These are phyloP conservation scores for Diaporthe velutina DNA, from an alignment of 2,329 filamentous ascomycete species.

Conservation along the genomic window DNA sequence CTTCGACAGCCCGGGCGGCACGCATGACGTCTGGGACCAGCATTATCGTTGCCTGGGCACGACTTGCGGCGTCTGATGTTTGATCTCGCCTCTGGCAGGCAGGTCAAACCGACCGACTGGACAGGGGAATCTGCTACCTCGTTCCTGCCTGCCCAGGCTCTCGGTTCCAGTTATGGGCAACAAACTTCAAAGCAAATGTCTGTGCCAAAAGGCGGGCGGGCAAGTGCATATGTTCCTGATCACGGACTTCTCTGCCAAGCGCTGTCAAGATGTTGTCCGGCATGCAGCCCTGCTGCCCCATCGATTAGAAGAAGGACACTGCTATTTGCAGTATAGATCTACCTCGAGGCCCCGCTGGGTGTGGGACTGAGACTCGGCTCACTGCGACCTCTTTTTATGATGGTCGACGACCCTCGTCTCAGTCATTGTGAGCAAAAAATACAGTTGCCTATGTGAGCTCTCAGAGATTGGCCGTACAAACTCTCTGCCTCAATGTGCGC, in stretches of 20 bases:
- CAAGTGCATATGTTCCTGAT: neutral
- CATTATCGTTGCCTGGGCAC: conserved; percentile 22
- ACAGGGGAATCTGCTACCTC: neutral
- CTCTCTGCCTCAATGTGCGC: too few relatives aligned
- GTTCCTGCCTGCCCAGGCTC: neutral
- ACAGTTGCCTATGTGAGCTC: too few relatives aligned
- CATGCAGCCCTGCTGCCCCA: neutral
- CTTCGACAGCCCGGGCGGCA: neutral
- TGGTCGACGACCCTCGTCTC: neutral
- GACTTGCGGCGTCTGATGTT: conserved; percentile 25
- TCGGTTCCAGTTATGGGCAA: neutral
- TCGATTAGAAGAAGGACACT: neutral
- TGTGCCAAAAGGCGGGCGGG: neutral
- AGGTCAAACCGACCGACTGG: neutral
- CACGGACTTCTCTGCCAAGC: conserved; percentile 13
- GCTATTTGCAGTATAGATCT: conserved; percentile 17
- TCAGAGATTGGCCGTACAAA: too few relatives aligned
- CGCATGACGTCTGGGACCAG: conserved; percentile 25
- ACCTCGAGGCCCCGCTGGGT: neutral
- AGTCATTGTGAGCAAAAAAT: neutral
- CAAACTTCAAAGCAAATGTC: neutral
- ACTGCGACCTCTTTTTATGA: neutral
- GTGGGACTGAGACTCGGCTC: neutral
- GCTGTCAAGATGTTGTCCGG: conserved; percentile 18
- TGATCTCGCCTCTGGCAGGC: conserved; percentile 6